Evolutionary conservation across 1,139 yeast genomes (phyloP).

Genomic region (Pichia inconspicua): DNA sequence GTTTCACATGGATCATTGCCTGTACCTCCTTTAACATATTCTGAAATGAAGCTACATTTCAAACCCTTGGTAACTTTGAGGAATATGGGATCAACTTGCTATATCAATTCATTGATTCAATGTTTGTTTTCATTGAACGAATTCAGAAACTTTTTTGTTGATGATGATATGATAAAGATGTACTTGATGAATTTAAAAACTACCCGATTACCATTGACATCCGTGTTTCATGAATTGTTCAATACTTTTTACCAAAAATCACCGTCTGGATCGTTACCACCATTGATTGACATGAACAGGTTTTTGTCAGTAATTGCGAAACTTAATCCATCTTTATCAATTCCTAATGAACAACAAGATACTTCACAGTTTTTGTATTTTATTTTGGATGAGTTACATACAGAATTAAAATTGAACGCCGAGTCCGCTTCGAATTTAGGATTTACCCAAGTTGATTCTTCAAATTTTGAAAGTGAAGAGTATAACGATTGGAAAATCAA

Average conservation of each 20-base stretch:
- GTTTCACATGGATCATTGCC: conserved; percentile 1
- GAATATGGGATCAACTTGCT: conserved; percentile 88
- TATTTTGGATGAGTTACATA: conserved; percentile 77
- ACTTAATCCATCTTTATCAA: conserved; percentile 56
- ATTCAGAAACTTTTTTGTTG: conserved; percentile 35
- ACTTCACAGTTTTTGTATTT: conserved; percentile 86
- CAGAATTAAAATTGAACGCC: conserved; percentile 51
- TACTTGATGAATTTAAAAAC: conserved; percentile 14
- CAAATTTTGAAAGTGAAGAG: conserved; percentile 28
- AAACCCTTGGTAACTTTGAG: conserved; percentile 44
- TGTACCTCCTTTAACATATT: neutral
- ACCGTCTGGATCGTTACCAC: conserved; percentile 43
- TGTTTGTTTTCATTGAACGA: conserved; percentile 50
- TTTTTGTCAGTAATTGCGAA: conserved; percentile 48
- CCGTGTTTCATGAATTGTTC: conserved; percentile 24
- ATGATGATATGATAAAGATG: conserved; percentile 13
- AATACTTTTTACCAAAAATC: conserved; percentile 19
- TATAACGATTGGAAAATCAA: conserved; percentile 55
- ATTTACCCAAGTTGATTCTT: neutral
- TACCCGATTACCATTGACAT: conserved; percentile 21
- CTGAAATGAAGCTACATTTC: conserved; percentile 6
- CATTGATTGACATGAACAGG: conserved; percentile 54
- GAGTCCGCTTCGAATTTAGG: neutral
- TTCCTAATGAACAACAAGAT: conserved; percentile 83
- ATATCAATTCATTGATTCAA: conserved; percentile 86